Percentiles rank a stretch among this genome's conserved stretches.
These are phyloP conservation scores for Coemansia sp. DNA, from an alignment of 192 early-diverging fungal genomes.

Conservation along the genomic window DNA sequence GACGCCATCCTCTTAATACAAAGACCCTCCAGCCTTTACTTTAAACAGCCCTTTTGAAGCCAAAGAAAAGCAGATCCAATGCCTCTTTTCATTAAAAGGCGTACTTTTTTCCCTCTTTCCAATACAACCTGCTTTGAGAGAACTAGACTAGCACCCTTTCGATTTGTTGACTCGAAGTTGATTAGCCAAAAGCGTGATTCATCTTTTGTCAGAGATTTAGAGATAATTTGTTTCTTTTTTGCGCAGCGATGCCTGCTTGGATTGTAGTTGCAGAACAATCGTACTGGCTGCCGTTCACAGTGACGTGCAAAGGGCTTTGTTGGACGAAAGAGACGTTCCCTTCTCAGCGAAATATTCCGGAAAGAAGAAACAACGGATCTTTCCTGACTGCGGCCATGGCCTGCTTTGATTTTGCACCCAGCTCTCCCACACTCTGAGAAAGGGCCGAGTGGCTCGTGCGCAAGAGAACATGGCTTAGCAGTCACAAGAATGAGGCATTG, in stretches of 20 bases:
- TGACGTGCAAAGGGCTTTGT: neutral
- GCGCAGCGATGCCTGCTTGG: neutral
- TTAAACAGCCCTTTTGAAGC: neutral
- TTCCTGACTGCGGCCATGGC: neutral
- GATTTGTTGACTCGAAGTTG: neutral
- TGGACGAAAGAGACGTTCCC: neutral
- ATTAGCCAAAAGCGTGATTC: neutral
- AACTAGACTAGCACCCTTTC: neutral
- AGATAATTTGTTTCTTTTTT: neutral
- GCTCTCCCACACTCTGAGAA: neutral
- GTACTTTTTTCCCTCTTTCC: neutral
- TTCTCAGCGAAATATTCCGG: neutral
- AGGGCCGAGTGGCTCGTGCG: neutral
- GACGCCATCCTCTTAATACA: neutral
- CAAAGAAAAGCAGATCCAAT: neutral
- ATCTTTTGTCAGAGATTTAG: neutral
- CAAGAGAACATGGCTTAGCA: neutral
- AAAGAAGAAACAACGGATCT: neutral
- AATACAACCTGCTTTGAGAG: neutral
- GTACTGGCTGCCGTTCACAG: neutral
- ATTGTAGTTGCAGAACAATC: neutral
- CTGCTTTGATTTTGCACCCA: neutral
- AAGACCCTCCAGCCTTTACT: neutral
- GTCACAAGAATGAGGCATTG: neutral
- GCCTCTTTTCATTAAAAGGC: neutral